Evolutionary conservation across 208 protist genomes (phyloP), one percentile per base, ranked within the genome.

Genomic region (Strigomonas culicis): DNA sequence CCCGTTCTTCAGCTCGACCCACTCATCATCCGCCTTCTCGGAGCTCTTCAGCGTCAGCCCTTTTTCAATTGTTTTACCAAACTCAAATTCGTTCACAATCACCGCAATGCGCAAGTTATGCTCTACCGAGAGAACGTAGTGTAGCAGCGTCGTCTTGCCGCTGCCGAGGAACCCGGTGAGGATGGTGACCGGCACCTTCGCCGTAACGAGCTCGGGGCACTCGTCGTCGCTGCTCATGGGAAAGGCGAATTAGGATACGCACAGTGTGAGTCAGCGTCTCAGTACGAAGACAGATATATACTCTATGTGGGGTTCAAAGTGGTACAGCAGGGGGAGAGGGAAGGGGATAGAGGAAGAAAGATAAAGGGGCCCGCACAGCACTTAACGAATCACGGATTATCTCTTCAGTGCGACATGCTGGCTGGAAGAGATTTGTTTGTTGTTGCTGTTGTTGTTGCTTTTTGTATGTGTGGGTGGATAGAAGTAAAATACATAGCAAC

Each of bases 1-100:
- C 6, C 97, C 97, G 64, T 98, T 99, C 44, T 87, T 86, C 43
- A 98, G 74, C 79, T 99, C 96, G 19, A 98, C 62, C 88, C 94
- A 98, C 76, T 98, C 95, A 57, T 98, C 93, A 58, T 97, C 96
- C 24, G 81, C 66, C 67, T 98, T 94, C 50, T 97, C 84, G 2
- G 91, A 92, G 66, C 86, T 93, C 46, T 90, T 95, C 30, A 97
- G 60, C 4, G 90, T 85, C 28, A 98, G 65, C n/a, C 84, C 86
- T 67, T 96, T 93, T 66, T 98, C 90, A 62, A 97, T 95, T 0
- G 84, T 84, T 68, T 86, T 90, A 55, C 91, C 90, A 67, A 95
- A 93, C 68, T 94, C 90, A 59, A 96, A 96, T 66, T 97, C 93
- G 66, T 97, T 97, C 36, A 95, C 88, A 63, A 99, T 98, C 27